These are phyloP conservation scores for Lactarius pseudohatsudake DNA, from an alignment of 768 basidiomycete species.

Conservation along the genomic window DNA sequence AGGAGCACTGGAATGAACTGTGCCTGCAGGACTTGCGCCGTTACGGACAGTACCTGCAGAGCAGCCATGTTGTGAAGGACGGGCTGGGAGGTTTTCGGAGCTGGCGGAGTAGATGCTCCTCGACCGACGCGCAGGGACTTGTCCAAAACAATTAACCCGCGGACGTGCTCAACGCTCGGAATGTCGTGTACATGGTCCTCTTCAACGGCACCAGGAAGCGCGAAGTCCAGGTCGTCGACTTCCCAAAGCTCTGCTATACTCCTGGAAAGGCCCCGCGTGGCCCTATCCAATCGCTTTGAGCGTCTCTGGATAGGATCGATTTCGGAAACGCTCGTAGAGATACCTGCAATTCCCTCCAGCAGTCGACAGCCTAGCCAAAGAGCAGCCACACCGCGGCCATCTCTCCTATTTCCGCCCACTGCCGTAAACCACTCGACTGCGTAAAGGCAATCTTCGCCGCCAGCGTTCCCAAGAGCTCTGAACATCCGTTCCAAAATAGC, in stretches of 20 bases:
- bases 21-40: slow-evolving; percentile 68
- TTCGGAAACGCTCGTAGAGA: slow-evolving; percentile 43
- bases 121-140: slow-evolving; percentile 45
- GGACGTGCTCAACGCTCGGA: slow-evolving; percentile 18
- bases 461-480: slow-evolving; percentile 63
- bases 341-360: slow-evolving; percentile 64
- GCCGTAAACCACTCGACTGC: slow-evolving; percentile 82
- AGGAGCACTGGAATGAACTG: slow-evolving; percentile 75
- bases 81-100: slow-evolving; percentile 45
- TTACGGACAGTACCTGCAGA: slow-evolving; percentile 72
- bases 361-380: slow-evolving; percentile 83
- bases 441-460: slow-evolving; percentile 67
- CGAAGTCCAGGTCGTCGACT: slow-evolving; percentile 31
- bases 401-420: slow-evolving; percentile 47
- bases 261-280: slow-evolving; percentile 60
- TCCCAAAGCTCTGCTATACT: slow-evolving; percentile 76
- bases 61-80: slow-evolving; percentile 68
- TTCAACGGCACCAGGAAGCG: slow-evolving; percentile 34
- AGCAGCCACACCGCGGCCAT: slow-evolving; percentile 58
- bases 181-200: slow-evolving; percentile 21
- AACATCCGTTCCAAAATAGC: slow-evolving; percentile 70
- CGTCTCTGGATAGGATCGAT: slow-evolving; percentile 14
- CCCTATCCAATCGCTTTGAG: slow-evolving; percentile 60
- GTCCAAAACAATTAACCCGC: slow-evolving; percentile 24
- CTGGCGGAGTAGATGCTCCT: slow-evolving; percentile 33